Percentiles rank a stretch among this genome's conserved stretches.
phyloP scores from a whole-genome alignment of 164 flowering plant species.

The Umbellularia californica region DNA sequence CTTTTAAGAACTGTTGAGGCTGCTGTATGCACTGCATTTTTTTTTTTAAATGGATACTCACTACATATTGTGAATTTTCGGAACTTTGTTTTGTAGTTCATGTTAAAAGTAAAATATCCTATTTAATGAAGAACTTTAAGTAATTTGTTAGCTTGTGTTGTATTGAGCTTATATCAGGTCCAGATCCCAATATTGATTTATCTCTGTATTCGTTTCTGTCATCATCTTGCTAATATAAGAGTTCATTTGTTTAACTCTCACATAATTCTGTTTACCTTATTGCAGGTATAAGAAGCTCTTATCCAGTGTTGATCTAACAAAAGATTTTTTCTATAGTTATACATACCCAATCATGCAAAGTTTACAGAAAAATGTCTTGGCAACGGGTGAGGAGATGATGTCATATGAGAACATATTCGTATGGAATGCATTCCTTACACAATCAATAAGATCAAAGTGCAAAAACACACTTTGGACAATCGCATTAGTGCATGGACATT shows the following conservation, averaged over 20 bases:
- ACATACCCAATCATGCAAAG: conserved; percentile 96
- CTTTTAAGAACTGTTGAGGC: neutral
- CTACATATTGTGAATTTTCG: neutral
- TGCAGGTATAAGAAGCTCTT: conserved; percentile 96
- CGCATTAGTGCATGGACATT: conserved; percentile 94
- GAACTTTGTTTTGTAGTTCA: neutral
- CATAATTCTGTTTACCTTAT: neutral
- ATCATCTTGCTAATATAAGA: neutral
- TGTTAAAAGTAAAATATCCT: too few relatives aligned
- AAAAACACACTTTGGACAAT: conserved; percentile 89
- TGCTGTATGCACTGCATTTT: neutral
- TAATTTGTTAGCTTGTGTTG: neutral
- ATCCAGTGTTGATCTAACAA: conserved; percentile 92
- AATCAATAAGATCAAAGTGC: conserved; percentile 76
- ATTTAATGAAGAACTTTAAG: too few relatives aligned
- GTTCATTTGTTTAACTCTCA: neutral
- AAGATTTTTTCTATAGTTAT: conserved; percentile 93
- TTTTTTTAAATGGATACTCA: neutral
- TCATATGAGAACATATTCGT: conserved; percentile 92
- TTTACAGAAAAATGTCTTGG: conserved; percentile 75
- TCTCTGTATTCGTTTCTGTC: neutral
- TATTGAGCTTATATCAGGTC: neutral
- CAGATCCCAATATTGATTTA: neutral
- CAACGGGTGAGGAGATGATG: conserved; percentile 64
- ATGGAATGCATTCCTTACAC: conserved; percentile 93